phyloP scores from a whole-genome alignment of 176 grass and related monocot genomes.

The sorghum (Sorghum bicolor) region Sorghum_bicolor_NCBIv3 NC_012879.2:6326501-6327000 shows the following conservation, averaged over 20 bases:
- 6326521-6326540: background rate
- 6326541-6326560: background rate
- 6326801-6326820: background rate
- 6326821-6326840: background rate
- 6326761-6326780: background rate
- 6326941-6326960: too few species aligned
- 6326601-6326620: background rate
- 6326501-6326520: background rate
- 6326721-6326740: background rate
- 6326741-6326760: background rate
- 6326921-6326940: background rate
- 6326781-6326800: background rate
- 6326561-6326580: background rate
- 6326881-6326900: background rate
- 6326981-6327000: too few species aligned
- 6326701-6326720: background rate
- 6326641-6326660: background rate
- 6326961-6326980: too few species aligned
- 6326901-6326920: background rate
- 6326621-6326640: background rate
- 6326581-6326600: background rate
- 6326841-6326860: background rate
- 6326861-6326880: background rate
- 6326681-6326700: background rate
- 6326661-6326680: background rate